phyloP scores from a whole-genome alignment of 2,329 filamentous ascomycete species.

The Cercospora brassicicola region DNA sequence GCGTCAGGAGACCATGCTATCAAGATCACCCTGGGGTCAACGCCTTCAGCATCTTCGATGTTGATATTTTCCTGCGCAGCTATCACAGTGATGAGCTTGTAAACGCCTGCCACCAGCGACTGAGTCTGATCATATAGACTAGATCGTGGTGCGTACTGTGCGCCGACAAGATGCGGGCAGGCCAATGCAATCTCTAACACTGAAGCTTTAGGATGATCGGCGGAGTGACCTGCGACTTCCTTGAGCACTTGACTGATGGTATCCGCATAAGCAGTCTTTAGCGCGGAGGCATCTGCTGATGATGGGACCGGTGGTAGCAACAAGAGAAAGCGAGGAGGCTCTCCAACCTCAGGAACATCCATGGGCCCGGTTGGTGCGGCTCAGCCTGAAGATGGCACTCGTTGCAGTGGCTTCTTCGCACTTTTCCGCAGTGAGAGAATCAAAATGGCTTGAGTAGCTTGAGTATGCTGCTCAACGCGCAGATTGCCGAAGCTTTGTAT shows the following conservation, averaged over 20 bases:
- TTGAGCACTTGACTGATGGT: conserved; percentile 46
- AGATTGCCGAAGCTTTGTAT: not conserved
- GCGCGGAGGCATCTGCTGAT: conserved; percentile 41
- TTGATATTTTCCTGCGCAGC: conserved; percentile 65
- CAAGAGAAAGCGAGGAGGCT: conserved; percentile 41
- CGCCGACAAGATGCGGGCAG: conserved; percentile 60
- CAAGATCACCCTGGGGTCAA: conserved; percentile 74
- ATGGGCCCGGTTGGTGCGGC: not conserved
- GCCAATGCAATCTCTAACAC: conserved; percentile 63
- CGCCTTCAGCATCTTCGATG: conserved; percentile 65
- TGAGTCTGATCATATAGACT: conserved; percentile 69
- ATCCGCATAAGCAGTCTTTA: conserved; percentile 48
- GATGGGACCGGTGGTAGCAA: conserved; percentile 49
- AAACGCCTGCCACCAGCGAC: conserved; percentile 71
- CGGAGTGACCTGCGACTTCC: conserved; percentile 41
- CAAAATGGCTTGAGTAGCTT: not conserved
- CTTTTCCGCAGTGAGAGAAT: not conserved
- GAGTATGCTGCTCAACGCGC: not conserved
- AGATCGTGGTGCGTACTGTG: conserved; percentile 51
- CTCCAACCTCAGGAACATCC: conserved; percentile 21
- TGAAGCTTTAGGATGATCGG: conserved; percentile 39
- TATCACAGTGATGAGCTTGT: conserved; percentile 73
- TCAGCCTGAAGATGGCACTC: not conserved
- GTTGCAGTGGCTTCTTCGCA: not conserved
- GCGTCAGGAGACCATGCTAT: conserved; percentile 58